Base-by-base conservation (phyloP, 192 early-diverging fungal genomes). In the Diversispora epigaea region DNA sequence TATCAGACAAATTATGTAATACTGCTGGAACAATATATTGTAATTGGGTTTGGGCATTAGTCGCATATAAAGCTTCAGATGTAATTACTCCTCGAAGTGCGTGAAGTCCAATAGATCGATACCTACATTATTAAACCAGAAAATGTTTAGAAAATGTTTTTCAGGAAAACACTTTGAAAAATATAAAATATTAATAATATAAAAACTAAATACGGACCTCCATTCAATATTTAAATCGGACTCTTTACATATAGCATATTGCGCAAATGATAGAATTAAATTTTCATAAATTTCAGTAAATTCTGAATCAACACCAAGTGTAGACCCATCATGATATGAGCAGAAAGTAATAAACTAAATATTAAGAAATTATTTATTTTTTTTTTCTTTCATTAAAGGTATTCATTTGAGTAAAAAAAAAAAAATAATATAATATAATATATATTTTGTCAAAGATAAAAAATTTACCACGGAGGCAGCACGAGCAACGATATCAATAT, bases 281-380 rank as follows among this genome's bases (percentile, higher is more conserved):
- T 71, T 68, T 67, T 87, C 86, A 77, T 91, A 93, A 44, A 86
- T 65, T 0, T 78, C 63, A 7, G 83, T 85, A 50, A 89, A 84
- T 68, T 88, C 86, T 41, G 46, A 45, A 79, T 97, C 93, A 46
- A 94, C 89, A 57, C 84, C 87, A 15, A 94, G 77, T 1, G 88
- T 90, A 6, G 88, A 82, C 0, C 90, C 90, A 47, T 93, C 86
- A 68, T 95, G 91, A 72, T 85, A 78, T 9, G 60, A 72, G 76
- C 91, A 92, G 78, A 94, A 96, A 15, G 83, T 77, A 0, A 86
- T 84, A 81, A 94, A 95, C 75, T 91, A 75, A 77, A 73, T 10
- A 77, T 45, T 78, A 75, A 10, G 3, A 10, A 57, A 44, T 47
- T 40, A 58, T 61, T 62, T 22, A 74, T n/a, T 63, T 17, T 50